Percentiles rank a stretch among this genome's conserved stretches.
These are phyloP conservation scores for Mycena polygramma DNA, from an alignment of 768 basidiomycete species.

Conservation along the genomic window DNA sequence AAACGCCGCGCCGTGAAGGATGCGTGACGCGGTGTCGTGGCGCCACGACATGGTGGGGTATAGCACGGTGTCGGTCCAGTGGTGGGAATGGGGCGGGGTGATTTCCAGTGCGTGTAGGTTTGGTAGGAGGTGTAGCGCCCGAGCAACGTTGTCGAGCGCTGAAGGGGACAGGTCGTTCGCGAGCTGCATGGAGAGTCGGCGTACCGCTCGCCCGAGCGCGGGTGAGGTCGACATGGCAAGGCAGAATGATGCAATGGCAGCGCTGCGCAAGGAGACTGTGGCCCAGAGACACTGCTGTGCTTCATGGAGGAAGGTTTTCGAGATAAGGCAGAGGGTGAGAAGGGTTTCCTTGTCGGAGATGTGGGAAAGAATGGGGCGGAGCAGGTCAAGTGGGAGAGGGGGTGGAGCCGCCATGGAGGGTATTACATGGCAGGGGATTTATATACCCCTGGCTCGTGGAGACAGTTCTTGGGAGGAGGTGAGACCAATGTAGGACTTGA, in stretches of 20 bases:
- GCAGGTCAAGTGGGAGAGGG: slow-evolving; percentile 21
- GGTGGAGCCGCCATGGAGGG: not conserved
- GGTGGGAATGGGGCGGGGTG: not conserved
- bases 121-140: not conserved
- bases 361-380: slow-evolving; percentile 19
- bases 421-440: too few species aligned
- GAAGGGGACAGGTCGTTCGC: not conserved
- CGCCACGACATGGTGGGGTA: not conserved
- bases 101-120: slow-evolving; percentile 19
- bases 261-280: not conserved
- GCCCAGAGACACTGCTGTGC: not conserved
- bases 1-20: slow-evolving; percentile 9
- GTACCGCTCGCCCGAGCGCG: not conserved
- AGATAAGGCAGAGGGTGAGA: slow-evolving; percentile 9
- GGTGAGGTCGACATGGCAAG: not conserved
- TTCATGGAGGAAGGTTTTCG: slow-evolving; percentile 11
- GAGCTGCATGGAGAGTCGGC: slow-evolving; percentile 21
- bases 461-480: too few species aligned
- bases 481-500: too few species aligned
- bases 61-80: not conserved
- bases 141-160: not conserved
- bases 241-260: slow-evolving; percentile 1
- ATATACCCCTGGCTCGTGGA: too few species aligned
- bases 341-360: not conserved
- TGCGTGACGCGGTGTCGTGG: not conserved